Base-by-base conservation (phyloP, 306 rosid species). In the Corylus avellana region DNA sequence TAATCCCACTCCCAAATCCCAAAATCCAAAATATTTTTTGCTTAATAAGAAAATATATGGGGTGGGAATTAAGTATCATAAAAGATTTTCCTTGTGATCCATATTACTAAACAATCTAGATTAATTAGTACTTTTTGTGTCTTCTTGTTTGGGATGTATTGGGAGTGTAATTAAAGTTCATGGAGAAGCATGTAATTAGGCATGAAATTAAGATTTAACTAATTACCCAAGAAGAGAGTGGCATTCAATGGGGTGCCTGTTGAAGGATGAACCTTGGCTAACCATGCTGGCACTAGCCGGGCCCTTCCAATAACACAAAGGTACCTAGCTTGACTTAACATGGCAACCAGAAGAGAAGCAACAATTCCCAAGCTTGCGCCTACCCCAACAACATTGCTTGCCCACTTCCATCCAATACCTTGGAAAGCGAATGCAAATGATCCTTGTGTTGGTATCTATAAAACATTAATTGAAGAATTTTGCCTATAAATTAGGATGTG, bases 291-390 rank as follows among this genome's bases (percentile, higher is more conserved):
- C 44, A 92, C 95, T 16, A 94, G 63, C 51, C 97, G 35, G 16
- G 97, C 97, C 89, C 98, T 92, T 83, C 93, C 97, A 54, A 94
- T 90, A 1, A 91, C 97, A 86, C 97, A 94, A 77, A 94, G 97
- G 85, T 92, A 94, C 80, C 98, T 87, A 0, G 98, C 98, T 85
- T 94, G 98, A 49, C 98, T 97, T 88, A 91, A 83, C 97, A 92
- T 92, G 4, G 97, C 97, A 14, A 94, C 97, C 76, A 94, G 71
- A 3, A 94, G 91, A 78, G 98, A 94, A 74, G 98, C 97, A 76
- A 94, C 87, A 50, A 90, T 82, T 10, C 90, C 90, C 78, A 90
- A 80, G 79, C 93, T 88, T 80, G 97, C 98, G 25, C 97, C 98
- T 44, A 82, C 98, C 50, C 97, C 98, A 22, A 95, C 93, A 72